Evolutionary conservation across 176 grass and related monocot species (phyloP), one percentile per base, ranked within the genome.

Genomic region (Carex scoparia): DNA sequence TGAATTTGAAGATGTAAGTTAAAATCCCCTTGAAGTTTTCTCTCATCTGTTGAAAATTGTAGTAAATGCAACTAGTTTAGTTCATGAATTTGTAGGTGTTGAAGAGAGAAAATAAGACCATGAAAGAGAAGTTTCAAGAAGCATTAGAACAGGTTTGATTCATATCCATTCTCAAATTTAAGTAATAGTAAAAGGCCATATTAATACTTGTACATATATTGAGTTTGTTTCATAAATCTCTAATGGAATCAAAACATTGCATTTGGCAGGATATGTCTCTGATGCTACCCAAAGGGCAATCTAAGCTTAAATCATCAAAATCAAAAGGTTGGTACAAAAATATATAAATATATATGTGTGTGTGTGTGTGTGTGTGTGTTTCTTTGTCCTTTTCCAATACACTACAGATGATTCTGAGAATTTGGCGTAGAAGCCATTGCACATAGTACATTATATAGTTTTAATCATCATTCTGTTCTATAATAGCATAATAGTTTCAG

Each of bases 1-100:
- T 35, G 93, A 89, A 86, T 99, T 99, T 56, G 56, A 94, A 87
- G 91, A 87, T 86, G 93, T 99, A 94, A 89, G 96, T 84, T 79
- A 18, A 82, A 85, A 61, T 44, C 60, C 18, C 71, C 18, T 65
- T 78, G 69, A 53, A 60, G 44, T 35, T 44, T 65, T 48, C 3
- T 87, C 0, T 75, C 12, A 55, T 75, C 53, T 59, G 14, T 53
- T 79, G 16, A 55, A 63, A n/a, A 31, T 35, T 60, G 73, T 15
- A 2, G 4, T 86, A 35, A 58, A 79, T 84, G 85, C 80, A 85
- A 32, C 59, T 53, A 63, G 55, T 81, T 81, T 16, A 81, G 37
- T 76, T 89, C 38, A 90, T 87, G 72, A 57, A 79, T 51, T 55
- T 86, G 56, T 70, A 99, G 96, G 64, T 87, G 74, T 79, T 94